Evolutionary conservation across 768 basidiomycete genomes (phyloP), one percentile per base, ranked within the genome.

Genomic region (Agaricus subrufescens): DNA sequence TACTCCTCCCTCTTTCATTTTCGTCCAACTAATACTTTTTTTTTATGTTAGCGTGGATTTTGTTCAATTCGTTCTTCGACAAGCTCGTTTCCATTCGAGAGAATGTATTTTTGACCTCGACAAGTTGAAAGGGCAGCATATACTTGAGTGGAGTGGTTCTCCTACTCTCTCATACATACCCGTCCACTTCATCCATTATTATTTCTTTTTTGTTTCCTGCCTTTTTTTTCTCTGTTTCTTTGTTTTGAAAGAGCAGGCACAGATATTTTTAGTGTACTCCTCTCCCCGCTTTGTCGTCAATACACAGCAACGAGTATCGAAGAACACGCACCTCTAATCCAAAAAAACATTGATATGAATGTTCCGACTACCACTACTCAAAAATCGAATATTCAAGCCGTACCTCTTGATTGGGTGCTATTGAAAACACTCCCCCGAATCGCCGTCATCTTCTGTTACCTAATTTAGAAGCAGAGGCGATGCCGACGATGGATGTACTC

Each of bases 61-160:
- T 58, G 83, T 86, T 1, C 80, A 76, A 51, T 62, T 78, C 1
- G 57, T 91, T 39, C 75, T 93, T 1, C 76, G 78, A 56, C 83
- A 91, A 59, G 64, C 77, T 12, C 73, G 83, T 59, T 70, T 73
- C 38, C 73, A 69, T 19, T 58, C 71, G 0, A 60, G 66, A 1
- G 58, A 63, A 2, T 64, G 73, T 1, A 50, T 91, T 7, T 71
- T 93, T 29, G 66, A 81, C 58, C 62, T 67, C 6, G 65, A 69
- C 7, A 50, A 51, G 7, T 71, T 93, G 12, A 62, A 66, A 26
- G 60, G 72, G 4, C 72, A 77, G 5, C 79, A 80, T 64, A 73
- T 91, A 29, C 68, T 93, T 23, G 91, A 94, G 67, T 94, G 11
- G 90, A 89, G 89, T 89, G 57, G 39, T 68, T 59, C 34, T 19